A percentile compares a stretch with the other conserved stretches of the same genome.
phyloP scores from a whole-genome alignment of 495 filamentous ascomycete species.

The Aspergillus cristatus region DNA sequence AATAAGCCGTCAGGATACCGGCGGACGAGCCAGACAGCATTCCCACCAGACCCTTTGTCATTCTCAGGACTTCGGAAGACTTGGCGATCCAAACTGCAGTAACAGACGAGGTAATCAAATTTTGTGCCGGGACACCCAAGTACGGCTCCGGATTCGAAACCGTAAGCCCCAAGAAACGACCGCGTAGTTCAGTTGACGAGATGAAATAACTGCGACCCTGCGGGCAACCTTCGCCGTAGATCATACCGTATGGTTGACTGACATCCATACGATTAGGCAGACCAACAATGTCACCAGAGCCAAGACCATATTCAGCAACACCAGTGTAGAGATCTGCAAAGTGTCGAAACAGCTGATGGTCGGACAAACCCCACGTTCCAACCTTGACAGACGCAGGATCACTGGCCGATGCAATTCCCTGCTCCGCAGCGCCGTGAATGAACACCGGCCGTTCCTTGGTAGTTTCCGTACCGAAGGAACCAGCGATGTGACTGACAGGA shows the following conservation, averaged over 20 bases:
- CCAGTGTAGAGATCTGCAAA: slow-evolving; percentile 67
- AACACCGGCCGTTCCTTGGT: slow-evolving; percentile 65
- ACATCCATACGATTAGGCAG: slow-evolving; percentile 82
- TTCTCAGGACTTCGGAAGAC: slow-evolving; percentile 54
- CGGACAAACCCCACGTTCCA: slow-evolving; percentile 75
- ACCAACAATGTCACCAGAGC: slow-evolving; percentile 63
- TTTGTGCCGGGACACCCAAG: slow-evolving; percentile 65
- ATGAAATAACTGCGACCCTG: slow-evolving; percentile 71
- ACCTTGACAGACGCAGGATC: slow-evolving; percentile 68
- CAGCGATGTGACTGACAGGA: slow-evolving; percentile 67
- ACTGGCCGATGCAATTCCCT: slow-evolving; percentile 62
- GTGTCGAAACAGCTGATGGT: slow-evolving; percentile 63
- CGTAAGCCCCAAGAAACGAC: slow-evolving; percentile 58
- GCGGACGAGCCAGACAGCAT: slow-evolving; percentile 78
- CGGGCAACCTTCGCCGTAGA: slow-evolving; percentile 77
- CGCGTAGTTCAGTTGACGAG: slow-evolving; percentile 62
- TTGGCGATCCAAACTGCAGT: slow-evolving; percentile 91
- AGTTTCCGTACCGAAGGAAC: slow-evolving; percentile 49
- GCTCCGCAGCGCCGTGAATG: slow-evolving; percentile 71
- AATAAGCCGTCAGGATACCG: slow-evolving; percentile 77
- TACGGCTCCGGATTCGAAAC: slow-evolving; percentile 36
- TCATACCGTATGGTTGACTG: slow-evolving; percentile 72
- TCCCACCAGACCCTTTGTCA: slow-evolving; percentile 69
- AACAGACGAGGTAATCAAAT: slow-evolving; percentile 49
- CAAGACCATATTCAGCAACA: slow-evolving; percentile 66